Evolutionary conservation across 2,329 filamentous ascomycete species (phyloP).

Genomic region (Aspergillus quadricinctus): DNA sequence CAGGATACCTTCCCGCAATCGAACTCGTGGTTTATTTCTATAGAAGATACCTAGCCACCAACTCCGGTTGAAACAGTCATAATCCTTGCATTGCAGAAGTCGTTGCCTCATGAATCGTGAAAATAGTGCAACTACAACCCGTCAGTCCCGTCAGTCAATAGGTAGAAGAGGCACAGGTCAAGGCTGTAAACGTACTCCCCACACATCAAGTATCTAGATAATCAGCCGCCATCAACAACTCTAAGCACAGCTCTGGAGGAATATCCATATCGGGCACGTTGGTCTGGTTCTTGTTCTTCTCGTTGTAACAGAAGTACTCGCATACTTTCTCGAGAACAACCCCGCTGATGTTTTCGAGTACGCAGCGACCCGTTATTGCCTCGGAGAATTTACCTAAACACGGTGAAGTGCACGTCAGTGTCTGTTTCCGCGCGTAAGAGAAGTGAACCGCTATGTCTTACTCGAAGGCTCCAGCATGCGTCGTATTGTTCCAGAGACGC

Average conservation of each 20-base stretch:
- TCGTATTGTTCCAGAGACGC: conserved; percentile 58
- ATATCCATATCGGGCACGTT: conserved; percentile 66
- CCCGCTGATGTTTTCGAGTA: conserved; percentile 59
- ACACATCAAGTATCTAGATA: conserved; percentile 50
- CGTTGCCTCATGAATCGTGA: not conserved
- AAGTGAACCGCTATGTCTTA: conserved; percentile 30
- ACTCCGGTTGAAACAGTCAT: not conserved
- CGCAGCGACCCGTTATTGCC: conserved; percentile 53
- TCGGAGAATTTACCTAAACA: conserved; percentile 57
- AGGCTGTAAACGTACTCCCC: not conserved
- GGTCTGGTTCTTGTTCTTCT: conserved; percentile 57
- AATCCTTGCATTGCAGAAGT: not conserved
- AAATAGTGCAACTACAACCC: not conserved
- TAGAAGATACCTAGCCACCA: not conserved
- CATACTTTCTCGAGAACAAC: conserved; percentile 64
- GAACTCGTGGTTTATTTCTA: not conserved
- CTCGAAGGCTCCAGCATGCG: conserved; percentile 61
- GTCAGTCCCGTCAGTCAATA: not conserved
- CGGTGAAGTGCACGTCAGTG: conserved; percentile 2
- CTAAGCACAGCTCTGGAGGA: conserved; percentile 60
- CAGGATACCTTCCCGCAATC: not conserved
- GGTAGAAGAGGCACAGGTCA: not conserved
- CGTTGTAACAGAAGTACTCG: conserved; percentile 66
- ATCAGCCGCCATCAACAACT: conserved; percentile 64
- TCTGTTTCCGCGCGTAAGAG: not conserved